These are phyloP conservation scores for Coriaria nepalensis DNA, from an alignment of 306 rosid genomes.

Conservation along the genomic window DNA sequence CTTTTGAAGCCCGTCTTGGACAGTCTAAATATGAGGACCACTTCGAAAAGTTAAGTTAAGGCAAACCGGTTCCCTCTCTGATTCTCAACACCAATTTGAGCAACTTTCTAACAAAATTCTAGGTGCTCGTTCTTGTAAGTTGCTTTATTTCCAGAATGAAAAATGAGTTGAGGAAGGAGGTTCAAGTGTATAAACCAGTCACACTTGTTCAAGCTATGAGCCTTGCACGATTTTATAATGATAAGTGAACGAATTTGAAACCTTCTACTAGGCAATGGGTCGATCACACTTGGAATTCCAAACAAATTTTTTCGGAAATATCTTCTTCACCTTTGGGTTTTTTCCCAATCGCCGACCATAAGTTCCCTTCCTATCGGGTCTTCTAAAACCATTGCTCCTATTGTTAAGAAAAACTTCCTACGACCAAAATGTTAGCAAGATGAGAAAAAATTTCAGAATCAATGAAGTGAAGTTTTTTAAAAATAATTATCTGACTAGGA, in stretches of 20 bases:
- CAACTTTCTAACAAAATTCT: neutral
- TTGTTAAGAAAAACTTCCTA: neutral
- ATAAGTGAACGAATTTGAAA: neutral
- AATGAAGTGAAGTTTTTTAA: no score
- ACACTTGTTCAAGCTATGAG: neutral
- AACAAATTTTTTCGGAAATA: neutral
- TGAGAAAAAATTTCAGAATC: no score
- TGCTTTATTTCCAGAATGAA: neutral
- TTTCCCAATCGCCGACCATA: neutral
- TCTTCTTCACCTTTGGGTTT: neutral
- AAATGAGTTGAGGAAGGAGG: neutral
- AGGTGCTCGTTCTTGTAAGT: neutral
- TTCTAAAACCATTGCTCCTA: no score
- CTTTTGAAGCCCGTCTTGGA: no score
- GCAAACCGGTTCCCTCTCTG: neutral
- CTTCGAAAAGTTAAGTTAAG: no score
- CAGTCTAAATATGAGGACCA: no score
- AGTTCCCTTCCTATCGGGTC: neutral
- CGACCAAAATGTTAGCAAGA: neutral
- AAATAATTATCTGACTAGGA: no score
- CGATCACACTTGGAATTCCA: neutral
- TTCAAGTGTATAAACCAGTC: neutral
- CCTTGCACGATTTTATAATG: neutral
- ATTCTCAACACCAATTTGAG: neutral
- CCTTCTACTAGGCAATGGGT: neutral